Conservation (phyloP, 305 asterid genomes). For the Ilex paraguariensis region DNA sequence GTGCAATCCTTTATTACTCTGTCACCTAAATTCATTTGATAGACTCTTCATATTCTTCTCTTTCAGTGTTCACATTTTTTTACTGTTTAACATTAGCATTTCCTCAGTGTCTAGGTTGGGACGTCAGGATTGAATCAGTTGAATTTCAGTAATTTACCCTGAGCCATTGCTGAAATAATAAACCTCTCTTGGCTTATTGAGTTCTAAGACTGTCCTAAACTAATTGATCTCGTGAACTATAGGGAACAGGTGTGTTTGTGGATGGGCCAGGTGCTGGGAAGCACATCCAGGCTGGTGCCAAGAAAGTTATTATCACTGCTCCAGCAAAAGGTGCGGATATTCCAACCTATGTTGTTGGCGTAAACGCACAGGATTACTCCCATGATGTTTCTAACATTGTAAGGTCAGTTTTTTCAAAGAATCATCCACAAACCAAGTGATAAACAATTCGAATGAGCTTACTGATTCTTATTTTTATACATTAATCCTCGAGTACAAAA, state of each 20-base stretch:
- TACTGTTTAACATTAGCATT: no score
- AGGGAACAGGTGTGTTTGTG: constrained; percentile 94
- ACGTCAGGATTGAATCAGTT: no score
- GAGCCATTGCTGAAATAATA: no score
- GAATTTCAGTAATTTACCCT: no score
- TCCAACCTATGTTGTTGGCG: constrained; percentile 89
- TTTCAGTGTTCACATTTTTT: no score
- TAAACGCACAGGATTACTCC: constrained; percentile 71
- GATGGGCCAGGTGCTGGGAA: constrained; percentile 98
- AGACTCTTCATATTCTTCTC: no score
- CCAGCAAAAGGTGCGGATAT: constrained; percentile 95
- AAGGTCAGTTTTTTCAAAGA: constrained; percentile 37
- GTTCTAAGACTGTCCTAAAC: not conserved
- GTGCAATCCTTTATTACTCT: no score
- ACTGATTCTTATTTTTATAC: not conserved
- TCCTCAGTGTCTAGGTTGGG: no score
- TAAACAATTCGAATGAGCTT: no score
- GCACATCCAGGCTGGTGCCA: constrained; percentile 96
- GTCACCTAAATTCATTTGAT: no score
- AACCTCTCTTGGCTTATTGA: not conserved
- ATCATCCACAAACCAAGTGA: no score
- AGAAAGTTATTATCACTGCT: constrained; percentile 89
- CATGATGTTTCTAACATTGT: constrained; percentile 79
- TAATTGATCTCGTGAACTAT: constrained; percentile 10
- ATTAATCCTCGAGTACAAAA: not conserved